A percentile compares a stretch with the other conserved stretches of the same genome.
These are phyloP conservation scores for Tremellales sp. DNA, from an alignment of 1,284 basidiomycete species.

Conservation along the genomic window DNA sequence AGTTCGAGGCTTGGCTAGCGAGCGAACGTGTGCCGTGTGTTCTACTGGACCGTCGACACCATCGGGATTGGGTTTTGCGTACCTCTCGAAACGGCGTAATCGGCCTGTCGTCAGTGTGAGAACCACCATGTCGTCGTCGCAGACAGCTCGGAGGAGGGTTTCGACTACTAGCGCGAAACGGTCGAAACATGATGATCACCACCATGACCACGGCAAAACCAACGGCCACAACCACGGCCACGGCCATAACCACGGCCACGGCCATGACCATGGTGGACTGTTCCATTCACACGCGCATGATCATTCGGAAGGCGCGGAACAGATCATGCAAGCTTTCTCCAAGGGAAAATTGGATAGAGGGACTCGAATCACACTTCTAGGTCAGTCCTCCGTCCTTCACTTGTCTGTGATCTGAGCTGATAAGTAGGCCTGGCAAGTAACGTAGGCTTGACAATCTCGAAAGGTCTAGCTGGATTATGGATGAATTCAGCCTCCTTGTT, in stretches of 20 bases:
- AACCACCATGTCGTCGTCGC: too few relatives aligned
- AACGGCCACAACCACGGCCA: constrained; percentile 21
- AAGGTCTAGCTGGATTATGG: constrained; percentile 78
- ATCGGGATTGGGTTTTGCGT: too few relatives aligned
- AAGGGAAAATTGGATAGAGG: constrained; percentile 73
- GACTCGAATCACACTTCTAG: constrained; percentile 72
- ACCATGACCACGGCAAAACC: too few relatives aligned
- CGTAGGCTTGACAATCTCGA: constrained; percentile 72
- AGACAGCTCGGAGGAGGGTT: too few relatives aligned
- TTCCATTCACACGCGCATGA: constrained; percentile 50
- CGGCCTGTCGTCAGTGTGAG: too few relatives aligned
- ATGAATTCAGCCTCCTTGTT: constrained; percentile 84
- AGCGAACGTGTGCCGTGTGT: too few relatives aligned
- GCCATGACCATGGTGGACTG: constrained; percentile 55
- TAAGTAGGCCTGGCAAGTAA: constrained; percentile 72
- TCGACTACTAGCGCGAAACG: too few relatives aligned
- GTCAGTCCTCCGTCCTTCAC: constrained; percentile 16
- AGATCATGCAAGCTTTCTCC: constrained; percentile 61
- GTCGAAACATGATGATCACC: too few relatives aligned
- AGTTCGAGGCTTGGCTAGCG: too few relatives aligned
- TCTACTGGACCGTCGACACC: too few relatives aligned
- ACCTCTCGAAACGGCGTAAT: too few relatives aligned
- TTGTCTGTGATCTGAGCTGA: not conserved
- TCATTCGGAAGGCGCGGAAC: constrained; percentile 64
- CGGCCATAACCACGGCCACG: constrained; percentile 56